phyloP scores from a whole-genome alignment of 2,329 filamentous ascomycete genomes.

The Dactylellina leptospora region DNA sequence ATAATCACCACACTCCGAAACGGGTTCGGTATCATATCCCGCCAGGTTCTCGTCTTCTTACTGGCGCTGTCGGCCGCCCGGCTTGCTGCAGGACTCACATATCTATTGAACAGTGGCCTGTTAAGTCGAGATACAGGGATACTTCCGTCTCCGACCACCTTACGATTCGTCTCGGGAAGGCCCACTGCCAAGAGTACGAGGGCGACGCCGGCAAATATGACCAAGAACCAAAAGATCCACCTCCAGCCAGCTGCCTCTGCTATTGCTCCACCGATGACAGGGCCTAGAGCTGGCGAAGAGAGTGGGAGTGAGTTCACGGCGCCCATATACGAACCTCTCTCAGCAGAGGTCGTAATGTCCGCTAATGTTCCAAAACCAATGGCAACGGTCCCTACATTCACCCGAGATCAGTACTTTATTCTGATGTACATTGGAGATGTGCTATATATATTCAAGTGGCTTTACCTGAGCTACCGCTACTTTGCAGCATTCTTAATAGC shows the following conservation, averaged over 20 bases:
- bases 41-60: constrained; percentile 59
- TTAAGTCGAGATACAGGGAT: constrained; percentile 66
- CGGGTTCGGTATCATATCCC: constrained; percentile 61
- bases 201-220: constrained; percentile 62
- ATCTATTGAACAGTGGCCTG: constrained; percentile 59
- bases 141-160: constrained; percentile 71
- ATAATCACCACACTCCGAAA: constrained; percentile 62
- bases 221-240: constrained; percentile 75
- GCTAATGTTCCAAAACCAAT: constrained; percentile 76
- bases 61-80: neutral
- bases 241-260: constrained; percentile 72
- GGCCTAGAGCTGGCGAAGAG: constrained; percentile 64
- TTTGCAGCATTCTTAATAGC: constrained; percentile 71
- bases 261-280: constrained; percentile 72
- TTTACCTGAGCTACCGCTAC: constrained; percentile 67
- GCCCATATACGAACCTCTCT: constrained; percentile 78
- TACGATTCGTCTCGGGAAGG: constrained; percentile 69
- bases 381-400: constrained; percentile 69
- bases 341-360: constrained; percentile 73
- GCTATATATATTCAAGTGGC: too few relatives aligned
- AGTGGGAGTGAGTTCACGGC: constrained; percentile 70
- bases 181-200: constrained; percentile 66
- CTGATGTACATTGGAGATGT: too few relatives aligned
- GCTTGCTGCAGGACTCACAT: constrained; percentile 10
- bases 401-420: neutral